Percentiles rank a stretch among this genome's conserved stretches.
phyloP scores from a whole-genome alignment of 1,284 basidiomycete genomes.

The Ustilago esculenta region DNA sequence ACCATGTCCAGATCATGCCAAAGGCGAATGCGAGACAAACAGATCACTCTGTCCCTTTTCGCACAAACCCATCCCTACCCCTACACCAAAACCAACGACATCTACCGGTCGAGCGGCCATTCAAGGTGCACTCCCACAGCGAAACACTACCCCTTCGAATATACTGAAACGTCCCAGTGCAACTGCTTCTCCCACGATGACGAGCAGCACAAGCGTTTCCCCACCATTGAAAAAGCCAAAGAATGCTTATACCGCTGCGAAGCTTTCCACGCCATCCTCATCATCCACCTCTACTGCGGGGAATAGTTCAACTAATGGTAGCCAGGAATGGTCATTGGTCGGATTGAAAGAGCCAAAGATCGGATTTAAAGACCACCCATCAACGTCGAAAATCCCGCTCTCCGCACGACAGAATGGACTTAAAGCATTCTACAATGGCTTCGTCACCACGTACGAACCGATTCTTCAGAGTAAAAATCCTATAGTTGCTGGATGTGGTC shows the following conservation, averaged over 20 bases:
- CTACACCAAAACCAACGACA: conserved; percentile 5
- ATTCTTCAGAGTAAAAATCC: conserved; percentile 37
- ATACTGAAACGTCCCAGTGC: conserved; percentile 17
- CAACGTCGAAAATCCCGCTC: conserved; percentile 42
- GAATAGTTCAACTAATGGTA: background rate
- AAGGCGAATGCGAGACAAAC: conserved; percentile 42
- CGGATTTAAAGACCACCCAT: conserved; percentile 39
- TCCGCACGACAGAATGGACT: conserved; percentile 46
- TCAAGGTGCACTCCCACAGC: conserved; percentile 7
- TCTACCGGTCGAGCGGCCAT: conserved; percentile 8
- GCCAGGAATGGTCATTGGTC: conserved; percentile 40
- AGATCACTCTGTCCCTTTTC: conserved; percentile 50
- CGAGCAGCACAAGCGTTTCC: background rate
- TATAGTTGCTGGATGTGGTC: conserved; percentile 24
- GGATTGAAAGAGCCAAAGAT: conserved; percentile 40
- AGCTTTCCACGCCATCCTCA: conserved; percentile 5
- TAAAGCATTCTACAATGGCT: conserved; percentile 44
- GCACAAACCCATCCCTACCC: conserved; percentile 25
- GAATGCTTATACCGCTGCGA: conserved; percentile 35
- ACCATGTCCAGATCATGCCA: conserved; percentile 52
- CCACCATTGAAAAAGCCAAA: conserved; percentile 44
- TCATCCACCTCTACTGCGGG: background rate
- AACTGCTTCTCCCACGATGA: conserved; percentile 1
- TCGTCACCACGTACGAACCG: conserved; percentile 42
- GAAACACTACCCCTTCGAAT: background rate